Base-by-base conservation (phyloP, 1,139 yeast genomes). In the Geotrichum europaeum region DNA sequence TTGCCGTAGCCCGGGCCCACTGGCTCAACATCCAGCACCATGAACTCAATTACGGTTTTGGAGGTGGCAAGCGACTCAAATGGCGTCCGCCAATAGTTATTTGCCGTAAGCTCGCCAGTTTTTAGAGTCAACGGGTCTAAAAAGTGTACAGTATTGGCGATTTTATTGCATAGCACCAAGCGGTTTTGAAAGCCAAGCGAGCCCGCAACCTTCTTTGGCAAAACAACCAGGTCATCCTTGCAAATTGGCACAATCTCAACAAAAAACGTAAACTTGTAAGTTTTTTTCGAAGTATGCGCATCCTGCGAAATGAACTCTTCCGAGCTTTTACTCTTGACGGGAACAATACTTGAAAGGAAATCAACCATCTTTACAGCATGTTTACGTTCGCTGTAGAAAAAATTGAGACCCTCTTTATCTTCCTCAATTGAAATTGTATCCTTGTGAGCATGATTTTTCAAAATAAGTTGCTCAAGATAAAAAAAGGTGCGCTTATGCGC, bases 231-330 rank as follows among this genome's bases (percentile, higher is more conserved):
- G 72, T 95, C 99, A 72, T 94, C 99, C 75, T 95, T 88, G 82
- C 99, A 94, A 57, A 95, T 85, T 24, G 99, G 99, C 6, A 90
- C 96, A 68, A 95, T 85, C 76, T 95, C 99, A 56, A 92, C 88
- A 22, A 97, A 89, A 71, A 81, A 92, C 9, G 98, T 83, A 73
- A 91, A 95, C 76, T 95, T 95, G 78, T 89, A 94, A 59, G 86
- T 82, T 50, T 96, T 85, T 24, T 87, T 80, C 69, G 97, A 94
- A 2, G 96, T 86, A 69, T 95, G 98, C 52, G 88, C 89, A 79
- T 95, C 97, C 63, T 86, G 86, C 65, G 96, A 87, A 65, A 95
- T 86, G 70, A 95, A 83, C 77, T 94, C 98, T 73, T 89, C 95
- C 49, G 97, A 89, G 73, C 84, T 87, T 72, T 89, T 89, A 62